Base-by-base conservation (phyloP, 495 filamentous ascomycete genomes). In the Penicillium herquei region DNA sequence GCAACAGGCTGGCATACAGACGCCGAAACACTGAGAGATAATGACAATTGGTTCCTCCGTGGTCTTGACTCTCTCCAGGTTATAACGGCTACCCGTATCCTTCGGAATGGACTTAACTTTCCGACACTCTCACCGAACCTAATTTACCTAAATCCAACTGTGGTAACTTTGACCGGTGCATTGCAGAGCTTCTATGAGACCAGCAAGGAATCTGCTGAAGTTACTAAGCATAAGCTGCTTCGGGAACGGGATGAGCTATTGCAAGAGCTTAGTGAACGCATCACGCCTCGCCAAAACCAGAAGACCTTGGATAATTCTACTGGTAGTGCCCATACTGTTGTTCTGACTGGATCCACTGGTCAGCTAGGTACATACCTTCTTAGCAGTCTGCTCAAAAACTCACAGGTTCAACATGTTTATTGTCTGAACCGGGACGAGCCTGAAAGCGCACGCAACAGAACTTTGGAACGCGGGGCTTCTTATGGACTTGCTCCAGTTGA, bases 61-160 rank as follows among this genome's bases (percentile, higher is more conserved):
- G 78, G 78, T 10, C 66, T 85, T 39, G 81, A 85, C 57, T 85
- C 81, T 18, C 67, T 85, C 60, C 76, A 81, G 35, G 72, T 52
- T 9, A 58, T 62, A 26, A 62, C 58, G 2, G 56, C 63, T 4
- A 32, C 56, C 4, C 56, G 56, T 7, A 21, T 17, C 7, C 40
- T 62, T 18, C 57, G 49, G 17, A 44, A 40, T 17, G 51, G 66
- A 21, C 37, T 63, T 34, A 31, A 58, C 16, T 13, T 56, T 50
- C 51, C 57, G 6, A 30, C 26, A 0, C 51, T 66, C 33, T 49
- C 54, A 7, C 49, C 61, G 7, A 61, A 56, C 17, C 5, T 56
- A 2, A 56, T 63, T 18, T 61, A 67, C 18, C 46, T 64, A 7
- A 33, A 59, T 31, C 55, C 64, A 7, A 56, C 63, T 0, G 16